Conservation (phyloP, 2,329 filamentous ascomycete species). For the Phoma sp. region DNA sequence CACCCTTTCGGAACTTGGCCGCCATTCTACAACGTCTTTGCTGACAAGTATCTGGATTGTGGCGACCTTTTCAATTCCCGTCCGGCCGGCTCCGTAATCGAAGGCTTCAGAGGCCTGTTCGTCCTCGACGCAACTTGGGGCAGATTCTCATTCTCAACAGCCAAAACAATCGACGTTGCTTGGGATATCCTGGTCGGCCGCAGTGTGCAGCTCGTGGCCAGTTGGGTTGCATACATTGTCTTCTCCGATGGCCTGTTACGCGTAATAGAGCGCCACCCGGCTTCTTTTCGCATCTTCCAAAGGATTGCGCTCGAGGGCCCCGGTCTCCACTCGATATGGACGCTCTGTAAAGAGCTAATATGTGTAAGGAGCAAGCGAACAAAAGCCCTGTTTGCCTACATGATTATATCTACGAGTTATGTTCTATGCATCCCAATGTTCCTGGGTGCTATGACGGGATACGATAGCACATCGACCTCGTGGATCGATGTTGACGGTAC, state of each 20-base stretch:
- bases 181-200: conserved; percentile 46
- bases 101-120: conserved; percentile 37
- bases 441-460: conserved; percentile 44
- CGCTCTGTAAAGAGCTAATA: conserved; percentile 35
- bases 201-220: conserved; percentile 41
- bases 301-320: conserved; percentile 39
- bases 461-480: conserved; percentile 35
- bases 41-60: conserved; percentile 22
- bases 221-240: conserved; percentile 37
- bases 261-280: conserved; percentile 42
- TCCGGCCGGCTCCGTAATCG: conserved; percentile 23
- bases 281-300: conserved; percentile 44
- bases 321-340: conserved; percentile 29
- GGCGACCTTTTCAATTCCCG: conserved; percentile 6
- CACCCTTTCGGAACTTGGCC: background rate
- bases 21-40: conserved; percentile 21
- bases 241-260: conserved; percentile 44
- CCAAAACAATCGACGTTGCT: conserved; percentile 44
- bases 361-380: conserved; percentile 30
- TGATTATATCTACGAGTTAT: conserved; percentile 38
- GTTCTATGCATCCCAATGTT: conserved; percentile 42
- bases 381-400: conserved; percentile 36
- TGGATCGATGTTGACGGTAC: conserved; percentile 35
- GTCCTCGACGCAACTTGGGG: conserved; percentile 36
- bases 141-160: conserved; percentile 36